Evolutionary conservation across 1,284 basidiomycete species (phyloP), one percentile per base, ranked within the genome.

Genomic region (Golubevia pallescens): DNA sequence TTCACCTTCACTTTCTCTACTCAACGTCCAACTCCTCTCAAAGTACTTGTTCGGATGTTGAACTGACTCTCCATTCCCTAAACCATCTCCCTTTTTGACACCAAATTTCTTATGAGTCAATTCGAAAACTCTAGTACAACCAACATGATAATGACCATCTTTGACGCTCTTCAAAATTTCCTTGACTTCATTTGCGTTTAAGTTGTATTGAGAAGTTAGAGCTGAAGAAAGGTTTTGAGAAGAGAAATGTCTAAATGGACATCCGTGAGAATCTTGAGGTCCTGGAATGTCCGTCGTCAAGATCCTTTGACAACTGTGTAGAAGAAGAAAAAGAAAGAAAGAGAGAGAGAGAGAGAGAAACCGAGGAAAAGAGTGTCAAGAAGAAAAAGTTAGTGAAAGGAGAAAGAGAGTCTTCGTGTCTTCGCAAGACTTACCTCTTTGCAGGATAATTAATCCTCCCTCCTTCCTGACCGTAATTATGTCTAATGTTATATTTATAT

Each of bases 101-200:
- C 92, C 92, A 68, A 87, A 87, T 55, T 87, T 77, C 52, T 69
- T 68, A 86, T 99, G 96, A 20, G 95, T 97, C 57, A 97, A 89
- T 88, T 99, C 97, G 86, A 95, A 99, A 42, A 99, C 93, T 16
- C 95, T 89, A 19, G 97, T 99, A 87, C 97, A 99, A 2, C 95
- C 97, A 58, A 99, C 92, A 84, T 99, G 96, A 85, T 92, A 97
- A 85, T 97, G 94, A 1, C 89, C 88, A 14, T 88, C 88, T 86
- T 95, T 95, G 66, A 97, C 93, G 10, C 89, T 90, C 58, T 89
- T 88, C 87, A 94, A 89, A 72, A 99, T 91, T 82, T 99, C 97
- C n/a, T 91, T 90, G 73, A 95, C 87, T 78, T 98, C 93, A 87
- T 24, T 91, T 90, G 70, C 90, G 13, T 67, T 89, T 16, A 90